phyloP scores from a whole-genome alignment of 2,329 filamentous ascomycete species.

The Pseudogymnoascus verrucosus region DNA sequence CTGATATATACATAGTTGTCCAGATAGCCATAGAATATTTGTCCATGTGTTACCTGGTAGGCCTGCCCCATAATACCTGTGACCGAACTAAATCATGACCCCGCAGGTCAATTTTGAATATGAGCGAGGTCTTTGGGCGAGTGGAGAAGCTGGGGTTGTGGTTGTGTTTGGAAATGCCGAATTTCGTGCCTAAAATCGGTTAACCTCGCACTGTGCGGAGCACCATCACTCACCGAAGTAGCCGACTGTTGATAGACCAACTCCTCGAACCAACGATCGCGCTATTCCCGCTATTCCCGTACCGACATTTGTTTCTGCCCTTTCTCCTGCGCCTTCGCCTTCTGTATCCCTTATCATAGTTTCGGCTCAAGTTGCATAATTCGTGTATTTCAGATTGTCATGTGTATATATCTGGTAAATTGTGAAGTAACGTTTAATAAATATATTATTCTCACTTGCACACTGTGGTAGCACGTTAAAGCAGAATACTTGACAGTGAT shows the following conservation, averaged over 20 bases:
- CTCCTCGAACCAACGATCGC: background rate
- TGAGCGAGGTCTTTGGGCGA: background rate
- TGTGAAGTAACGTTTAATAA: background rate
- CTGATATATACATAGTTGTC: background rate
- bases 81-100: background rate
- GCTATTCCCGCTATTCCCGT: background rate
- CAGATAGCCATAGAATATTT: background rate
- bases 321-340: background rate
- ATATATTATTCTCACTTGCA: background rate
- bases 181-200: background rate
- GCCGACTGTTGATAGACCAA: background rate
- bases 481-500: background rate
- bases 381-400: background rate
- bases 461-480: background rate
- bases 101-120: background rate
- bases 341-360: slow-evolving; percentile 14
- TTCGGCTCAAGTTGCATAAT: background rate
- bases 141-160: background rate
- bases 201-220: background rate
- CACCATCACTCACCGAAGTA: background rate
- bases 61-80: background rate
- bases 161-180: background rate
- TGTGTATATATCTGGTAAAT: background rate
- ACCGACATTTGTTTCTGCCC: background rate
- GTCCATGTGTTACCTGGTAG: background rate